A percentile compares a stretch with the other conserved stretches of the same genome.
phyloP scores from a whole-genome alignment of 495 filamentous ascomycete genomes.

The Neurospora sp. region DNA sequence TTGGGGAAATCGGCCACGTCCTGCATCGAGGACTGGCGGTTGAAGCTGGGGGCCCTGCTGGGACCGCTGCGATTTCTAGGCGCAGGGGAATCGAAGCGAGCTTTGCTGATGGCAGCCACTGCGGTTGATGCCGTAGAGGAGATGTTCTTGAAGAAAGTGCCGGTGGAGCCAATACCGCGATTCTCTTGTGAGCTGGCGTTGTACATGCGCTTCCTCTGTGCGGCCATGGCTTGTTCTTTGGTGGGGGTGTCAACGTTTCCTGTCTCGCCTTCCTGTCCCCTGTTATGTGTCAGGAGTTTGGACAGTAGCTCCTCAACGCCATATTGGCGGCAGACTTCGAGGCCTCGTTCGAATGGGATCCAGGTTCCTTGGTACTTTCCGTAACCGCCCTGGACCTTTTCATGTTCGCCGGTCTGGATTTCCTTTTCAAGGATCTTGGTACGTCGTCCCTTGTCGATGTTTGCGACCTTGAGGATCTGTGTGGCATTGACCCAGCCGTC shows the following conservation, averaged over 20 bases:
- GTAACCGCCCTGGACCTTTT: slow-evolving; percentile 97
- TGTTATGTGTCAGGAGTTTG: slow-evolving; percentile 81
- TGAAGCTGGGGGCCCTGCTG: slow-evolving; percentile 41
- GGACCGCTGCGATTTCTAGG: slow-evolving; percentile 47
- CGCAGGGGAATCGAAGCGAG: slow-evolving; percentile 78
- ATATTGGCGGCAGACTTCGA: slow-evolving; percentile 89
- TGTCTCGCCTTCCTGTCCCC: slow-evolving; percentile 64
- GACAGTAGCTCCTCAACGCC: slow-evolving; percentile 80
- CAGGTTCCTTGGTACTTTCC: slow-evolving; percentile 98
- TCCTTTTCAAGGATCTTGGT: slow-evolving; percentile 98
- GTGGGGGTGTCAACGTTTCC: slow-evolving; percentile 76
- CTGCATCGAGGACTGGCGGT: slow-evolving; percentile 51
- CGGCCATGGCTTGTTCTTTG: slow-evolving; percentile 99
- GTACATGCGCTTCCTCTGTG: slow-evolving; percentile 84
- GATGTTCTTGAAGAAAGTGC: slow-evolving; percentile 93
- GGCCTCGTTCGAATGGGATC: slow-evolving; percentile 83
- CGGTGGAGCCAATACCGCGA: slow-evolving; percentile 54
- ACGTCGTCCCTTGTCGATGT: slow-evolving; percentile 90
- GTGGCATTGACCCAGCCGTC: slow-evolving; percentile 95
- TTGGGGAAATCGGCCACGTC: slow-evolving; percentile 40
- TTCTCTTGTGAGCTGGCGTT: slow-evolving; percentile 58
- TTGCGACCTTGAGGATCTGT: slow-evolving; percentile 92
- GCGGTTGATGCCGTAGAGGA: slow-evolving; percentile 86
- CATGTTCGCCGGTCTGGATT: slow-evolving; percentile 88
- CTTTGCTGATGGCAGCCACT: slow-evolving; percentile 90